Percentiles rank a stretch among this genome's conserved stretches.
These are phyloP conservation scores for Protomyces inundatus DNA, from an alignment of 1,139 yeast genomes.

Conservation along the genomic window DNA sequence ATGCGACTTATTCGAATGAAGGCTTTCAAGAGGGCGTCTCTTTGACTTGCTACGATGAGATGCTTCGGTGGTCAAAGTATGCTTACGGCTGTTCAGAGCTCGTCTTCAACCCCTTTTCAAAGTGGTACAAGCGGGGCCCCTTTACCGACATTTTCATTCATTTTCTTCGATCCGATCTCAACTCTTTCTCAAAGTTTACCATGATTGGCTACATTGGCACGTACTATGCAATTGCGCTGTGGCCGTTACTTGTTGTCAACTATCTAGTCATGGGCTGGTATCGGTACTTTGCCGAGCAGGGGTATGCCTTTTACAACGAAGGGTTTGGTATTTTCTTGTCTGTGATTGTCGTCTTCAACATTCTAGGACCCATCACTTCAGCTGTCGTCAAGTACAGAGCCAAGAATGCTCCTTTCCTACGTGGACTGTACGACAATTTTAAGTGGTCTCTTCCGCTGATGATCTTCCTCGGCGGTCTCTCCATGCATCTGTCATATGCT, in stretches of 20 bases:
- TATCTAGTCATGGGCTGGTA: conserved; percentile 30
- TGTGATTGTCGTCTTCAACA: conserved; percentile 29
- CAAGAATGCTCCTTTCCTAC: conserved; percentile 23
- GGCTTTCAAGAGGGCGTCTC: conserved; percentile 31
- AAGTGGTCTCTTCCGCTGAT: conserved; percentile 29
- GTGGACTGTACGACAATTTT: conserved; percentile 27
- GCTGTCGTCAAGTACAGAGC: conserved; percentile 30
- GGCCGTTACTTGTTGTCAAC: conserved; percentile 27
- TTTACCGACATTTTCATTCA: conserved; percentile 30
- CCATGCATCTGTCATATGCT: conserved; percentile 30
- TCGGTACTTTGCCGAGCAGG: conserved; percentile 24
- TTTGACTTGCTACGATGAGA: conserved; percentile 30
- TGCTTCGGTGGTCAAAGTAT: conserved; percentile 31
- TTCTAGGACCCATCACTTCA: conserved; percentile 28
- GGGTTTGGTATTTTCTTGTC: conserved; percentile 27
- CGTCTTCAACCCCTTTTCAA: conserved; percentile 28
- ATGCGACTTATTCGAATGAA: conserved; percentile 28
- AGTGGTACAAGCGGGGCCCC: conserved; percentile 28
- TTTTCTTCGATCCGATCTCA: conserved; percentile 28
- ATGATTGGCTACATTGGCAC: conserved; percentile 31
- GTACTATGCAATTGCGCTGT: conserved; percentile 29
- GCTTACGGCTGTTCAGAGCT: conserved; percentile 31
- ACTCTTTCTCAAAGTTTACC: conserved; percentile 29
- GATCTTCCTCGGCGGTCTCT: conserved; percentile 30
- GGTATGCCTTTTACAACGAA: conserved; percentile 22